phyloP scores from a whole-genome alignment of 2,329 filamentous ascomycete species.

The Graphilbum fragrans region DNA sequence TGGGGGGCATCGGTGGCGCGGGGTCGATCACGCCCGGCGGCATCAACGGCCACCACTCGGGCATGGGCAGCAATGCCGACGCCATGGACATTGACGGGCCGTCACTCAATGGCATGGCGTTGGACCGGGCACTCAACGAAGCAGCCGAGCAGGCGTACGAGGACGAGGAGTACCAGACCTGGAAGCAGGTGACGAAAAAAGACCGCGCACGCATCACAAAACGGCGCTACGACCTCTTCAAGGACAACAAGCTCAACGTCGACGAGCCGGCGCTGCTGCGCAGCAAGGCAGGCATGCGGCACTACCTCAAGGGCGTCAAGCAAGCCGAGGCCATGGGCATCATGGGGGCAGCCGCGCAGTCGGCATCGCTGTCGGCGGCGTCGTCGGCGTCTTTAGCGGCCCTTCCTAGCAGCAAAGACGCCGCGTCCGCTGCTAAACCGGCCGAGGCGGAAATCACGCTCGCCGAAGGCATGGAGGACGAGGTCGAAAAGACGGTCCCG shows the following conservation, averaged over 20 bases:
- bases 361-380: neutral
- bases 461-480: conserved; percentile 88
- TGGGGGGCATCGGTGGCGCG: conserved; percentile 33
- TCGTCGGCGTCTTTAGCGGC: neutral
- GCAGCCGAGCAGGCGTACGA: conserved; percentile 66
- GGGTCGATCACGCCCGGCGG: conserved; percentile 61
- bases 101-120: conserved; percentile 52
- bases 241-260: conserved; percentile 67
- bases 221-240: conserved; percentile 77
- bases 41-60: conserved; percentile 51
- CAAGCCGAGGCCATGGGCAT: conserved; percentile 44
- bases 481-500: conserved; percentile 72
- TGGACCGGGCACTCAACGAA: conserved; percentile 52
- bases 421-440: conserved; percentile 27
- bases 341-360: conserved; percentile 7
- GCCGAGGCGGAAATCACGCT: conserved; percentile 53
- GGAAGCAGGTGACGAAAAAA: conserved; percentile 98
- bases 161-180: conserved; percentile 93
- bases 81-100: conserved; percentile 78
- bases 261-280: conserved; percentile 82
- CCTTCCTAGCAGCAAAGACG: neutral
- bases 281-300: conserved; percentile 78
- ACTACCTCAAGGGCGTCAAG: conserved; percentile 71
- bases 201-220: conserved; percentile 79
- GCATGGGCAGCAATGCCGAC: conserved; percentile 63